Base-by-base conservation (phyloP, 768 basidiomycete species). In the button mushroom (Agaricus bisporus) region DNA sequence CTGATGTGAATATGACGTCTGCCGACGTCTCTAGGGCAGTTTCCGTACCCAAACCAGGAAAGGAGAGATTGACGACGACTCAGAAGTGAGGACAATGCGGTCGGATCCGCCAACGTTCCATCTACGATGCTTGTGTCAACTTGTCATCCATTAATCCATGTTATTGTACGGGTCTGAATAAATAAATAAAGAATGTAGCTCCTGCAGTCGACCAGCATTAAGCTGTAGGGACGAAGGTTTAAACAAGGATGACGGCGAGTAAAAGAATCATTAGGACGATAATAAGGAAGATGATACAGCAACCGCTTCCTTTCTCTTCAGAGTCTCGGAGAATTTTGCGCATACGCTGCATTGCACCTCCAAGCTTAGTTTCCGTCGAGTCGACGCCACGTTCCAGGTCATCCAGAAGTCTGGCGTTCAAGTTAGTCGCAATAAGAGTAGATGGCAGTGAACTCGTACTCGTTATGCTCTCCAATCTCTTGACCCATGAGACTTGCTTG, bases 401-500 rank as follows among this genome's bases (percentile, higher is more conserved):
- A 39, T 80, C 82, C 0, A 94, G 73, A 80, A 94, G 82, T 62
- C 95, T 97, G 58, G 25, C 52, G 41, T 46, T 6, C 48, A 18
- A 32, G 12, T 36, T 47, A 22, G 49, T 51, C 35, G 11, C 20
- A 32, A 15, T 10, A 12, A 17, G 6, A 10, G 32, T 44, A 11
- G 28, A 17, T 29, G 44, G 25, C 18, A 11, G n/a, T 11, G 43
- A 20, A 26, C 26, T 68, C 66, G 58, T 57, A 95, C 95, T 91
- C 91, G 60, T 87, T 90, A 62, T 99, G 97, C 64, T 95, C 92
- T 8, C 66, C 73, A 47, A 98, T 90, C 65, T 99, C 97, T 54
- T 82, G 83, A 0, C 95, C 95, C 83, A 99, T 99, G 29, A 98
- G 73, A 10, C 87, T 88, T 0, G 97, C 97, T 69, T 98, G 97